Evolutionary conservation across 106 monocot genomes (phyloP), one percentile per base, ranked within the genome.

Genomic region (Cymbidium sinense): DNA sequence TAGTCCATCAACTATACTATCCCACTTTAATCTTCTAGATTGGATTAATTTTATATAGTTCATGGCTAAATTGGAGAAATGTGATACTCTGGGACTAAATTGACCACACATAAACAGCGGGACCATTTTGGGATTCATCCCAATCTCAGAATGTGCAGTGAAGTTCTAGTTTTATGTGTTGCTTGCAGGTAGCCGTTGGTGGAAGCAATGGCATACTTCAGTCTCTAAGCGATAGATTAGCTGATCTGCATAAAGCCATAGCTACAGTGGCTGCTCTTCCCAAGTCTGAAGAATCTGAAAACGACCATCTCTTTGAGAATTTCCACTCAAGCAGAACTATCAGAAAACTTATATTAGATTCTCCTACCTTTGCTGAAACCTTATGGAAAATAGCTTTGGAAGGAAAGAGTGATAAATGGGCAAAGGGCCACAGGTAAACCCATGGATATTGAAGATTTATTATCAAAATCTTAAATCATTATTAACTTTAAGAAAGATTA

Each of bases 251-350:
- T 74, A 79, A 78, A 86, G 75, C 89, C 17, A 94, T 98, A 84
- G 89, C 94, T 67, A 75, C 88, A 71, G 33, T 90, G 3, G 98
- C 90, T 31, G 84, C 90, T 50, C 70, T 77, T 28, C 87, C 92
- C 0, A 98, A 87, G 62, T 71, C 64, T 4, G 77, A 86, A 30
- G 91, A 84, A 50, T 80, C 89, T 12, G 79, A 83, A 75, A 73
- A 78, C 25, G 87, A 94, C 41, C 98, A 98, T 76, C 76, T 88
- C 12, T 86, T 98, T 34, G 87, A 86, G 75, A 89, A 98, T 75
- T 94, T 94, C 75, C 88, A 94, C 71, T 92, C 94, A 47, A 94
- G 91, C 81, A 79, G 94, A 58, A 86, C 87, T 25, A 94, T 98
- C 35, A 86, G 90, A 81, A 98, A 89, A 80, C 86, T 98, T 23